Conservation (phyloP, 495 filamentous ascomycete species). For the Emericellopsis terricola region DNA sequence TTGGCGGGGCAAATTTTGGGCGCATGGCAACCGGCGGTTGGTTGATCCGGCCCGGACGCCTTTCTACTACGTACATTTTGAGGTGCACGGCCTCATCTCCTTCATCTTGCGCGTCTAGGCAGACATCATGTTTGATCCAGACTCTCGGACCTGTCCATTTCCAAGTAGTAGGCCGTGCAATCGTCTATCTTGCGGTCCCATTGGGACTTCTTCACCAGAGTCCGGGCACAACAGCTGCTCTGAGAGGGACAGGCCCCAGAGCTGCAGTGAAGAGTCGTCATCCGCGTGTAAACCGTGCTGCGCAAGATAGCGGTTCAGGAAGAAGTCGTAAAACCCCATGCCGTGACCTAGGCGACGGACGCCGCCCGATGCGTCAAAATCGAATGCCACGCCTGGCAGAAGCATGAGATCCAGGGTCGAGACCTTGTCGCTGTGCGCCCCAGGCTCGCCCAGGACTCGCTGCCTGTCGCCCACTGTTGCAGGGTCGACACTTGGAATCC, state of each 20-base stretch:
- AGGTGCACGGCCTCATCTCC: too few relatives aligned
- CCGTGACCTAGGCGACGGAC: constrained; percentile 79
- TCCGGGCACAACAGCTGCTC: constrained; percentile 60
- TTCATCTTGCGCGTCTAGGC: too few relatives aligned
- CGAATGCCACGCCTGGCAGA: constrained; percentile 90
- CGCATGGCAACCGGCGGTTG: too few relatives aligned
- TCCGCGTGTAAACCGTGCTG: constrained; percentile 20
- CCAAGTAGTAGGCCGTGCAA: constrained; percentile 48
- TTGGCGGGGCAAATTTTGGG: neutral
- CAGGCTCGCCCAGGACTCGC: constrained; percentile 46
- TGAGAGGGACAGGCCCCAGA: constrained; percentile 73
- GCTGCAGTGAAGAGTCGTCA: constrained; percentile 26
- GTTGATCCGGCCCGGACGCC: too few relatives aligned
- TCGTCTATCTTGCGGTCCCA: constrained; percentile 44
- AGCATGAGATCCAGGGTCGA: constrained; percentile 59
- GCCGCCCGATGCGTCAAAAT: constrained; percentile 28
- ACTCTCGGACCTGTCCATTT: constrained; percentile 9
- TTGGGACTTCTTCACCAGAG: constrained; percentile 39
- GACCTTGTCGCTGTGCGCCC: constrained; percentile 25
- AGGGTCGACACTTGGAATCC: constrained; percentile 62
- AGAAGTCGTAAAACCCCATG: constrained; percentile 93
- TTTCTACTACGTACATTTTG: too few relatives aligned
- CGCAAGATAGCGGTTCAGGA: constrained; percentile 52
- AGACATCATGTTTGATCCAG: neutral
- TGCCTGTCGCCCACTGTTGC: constrained; percentile 41